These are phyloP conservation scores for Linum tenue DNA, from an alignment of 345 rosid genomes.

Conservation along the genomic window DNA sequence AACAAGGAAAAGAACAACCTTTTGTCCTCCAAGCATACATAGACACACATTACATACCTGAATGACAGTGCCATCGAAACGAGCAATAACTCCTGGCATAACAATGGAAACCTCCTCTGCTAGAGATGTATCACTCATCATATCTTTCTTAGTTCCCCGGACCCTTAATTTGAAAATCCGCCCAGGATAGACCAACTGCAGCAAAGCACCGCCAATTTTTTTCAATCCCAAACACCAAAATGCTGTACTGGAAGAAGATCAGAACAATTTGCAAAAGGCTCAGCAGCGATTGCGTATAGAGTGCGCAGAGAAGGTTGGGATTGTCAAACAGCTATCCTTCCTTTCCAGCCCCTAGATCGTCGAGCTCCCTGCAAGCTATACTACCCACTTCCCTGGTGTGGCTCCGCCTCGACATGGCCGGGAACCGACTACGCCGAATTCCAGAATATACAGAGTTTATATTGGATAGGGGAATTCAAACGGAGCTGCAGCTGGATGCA, in stretches of 20 bases:
- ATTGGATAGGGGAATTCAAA: too few relatives aligned
- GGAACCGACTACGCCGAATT: neutral
- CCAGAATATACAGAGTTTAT: too few relatives aligned
- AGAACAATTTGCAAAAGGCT: neutral
- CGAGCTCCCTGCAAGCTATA: conserved; percentile 71
- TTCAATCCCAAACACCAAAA: neutral
- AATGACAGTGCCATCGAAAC: conserved; percentile 70
- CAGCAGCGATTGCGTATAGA: conserved; percentile 43
- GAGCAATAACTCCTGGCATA: conserved; percentile 72
- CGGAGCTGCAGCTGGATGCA: too few relatives aligned
- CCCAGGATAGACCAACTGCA: conserved; percentile 54
- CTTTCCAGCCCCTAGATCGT: conserved; percentile 84
- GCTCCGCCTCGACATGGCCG: conserved; percentile 30
- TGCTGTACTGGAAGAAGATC: too few relatives aligned
- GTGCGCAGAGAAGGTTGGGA: conserved; percentile 56
- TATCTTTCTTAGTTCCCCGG: conserved; percentile 63
- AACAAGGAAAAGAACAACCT: neutral
- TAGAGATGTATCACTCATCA: conserved; percentile 32
- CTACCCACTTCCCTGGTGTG: conserved; percentile 76
- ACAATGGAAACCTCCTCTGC: conserved; percentile 70
- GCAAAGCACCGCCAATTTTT: neutral
- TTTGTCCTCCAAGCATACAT: neutral
- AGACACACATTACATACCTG: conserved; percentile 31
- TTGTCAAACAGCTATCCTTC: conserved; percentile 81
- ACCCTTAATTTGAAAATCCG: conserved; percentile 62